These are phyloP conservation scores for Limnanthes douglasii DNA, from an alignment of 345 rosid species.

Conservation along the genomic window DNA sequence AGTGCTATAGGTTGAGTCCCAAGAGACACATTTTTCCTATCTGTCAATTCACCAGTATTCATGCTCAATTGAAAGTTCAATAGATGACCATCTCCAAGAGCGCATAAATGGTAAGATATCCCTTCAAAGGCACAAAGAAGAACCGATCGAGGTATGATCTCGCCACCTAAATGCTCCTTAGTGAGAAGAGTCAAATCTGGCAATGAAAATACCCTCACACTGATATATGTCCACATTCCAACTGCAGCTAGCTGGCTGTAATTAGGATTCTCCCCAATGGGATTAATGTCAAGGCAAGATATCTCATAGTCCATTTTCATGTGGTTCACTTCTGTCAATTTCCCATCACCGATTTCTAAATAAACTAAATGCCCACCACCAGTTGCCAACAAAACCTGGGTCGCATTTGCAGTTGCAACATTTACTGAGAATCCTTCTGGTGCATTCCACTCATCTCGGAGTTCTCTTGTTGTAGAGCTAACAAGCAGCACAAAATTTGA, in stretches of 20 bases:
- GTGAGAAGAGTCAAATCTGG: slow-evolving; percentile 76
- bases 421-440: slow-evolving; percentile 67
- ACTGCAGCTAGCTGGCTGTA: slow-evolving; percentile 85
- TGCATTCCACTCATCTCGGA: slow-evolving; percentile 64
- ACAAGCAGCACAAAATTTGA: slow-evolving; percentile 79
- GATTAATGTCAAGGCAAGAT: slow-evolving; percentile 89
- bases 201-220: slow-evolving; percentile 67
- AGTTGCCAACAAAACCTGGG: slow-evolving; percentile 92
- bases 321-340: slow-evolving; percentile 52
- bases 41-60: slow-evolving; percentile 53
- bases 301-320: slow-evolving; percentile 69
- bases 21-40: slow-evolving; percentile 77
- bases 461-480: slow-evolving; percentile 55
- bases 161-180: slow-evolving; percentile 84
- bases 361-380: slow-evolving; percentile 93
- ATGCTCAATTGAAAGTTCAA: slow-evolving; percentile 67
- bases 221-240: slow-evolving; percentile 97
- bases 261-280: slow-evolving; percentile 62
- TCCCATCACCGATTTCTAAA: slow-evolving; percentile 81
- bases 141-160: slow-evolving; percentile 90
- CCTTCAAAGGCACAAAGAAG: slow-evolving; percentile 90
- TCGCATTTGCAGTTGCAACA: slow-evolving; percentile 89
- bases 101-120: slow-evolving; percentile 88
- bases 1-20: slow-evolving; percentile 97
- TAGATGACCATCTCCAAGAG: slow-evolving; percentile 97